phyloP scores from a whole-genome alignment of 257 asterid genomes.

The Ajuga chamaepitys region DNA sequence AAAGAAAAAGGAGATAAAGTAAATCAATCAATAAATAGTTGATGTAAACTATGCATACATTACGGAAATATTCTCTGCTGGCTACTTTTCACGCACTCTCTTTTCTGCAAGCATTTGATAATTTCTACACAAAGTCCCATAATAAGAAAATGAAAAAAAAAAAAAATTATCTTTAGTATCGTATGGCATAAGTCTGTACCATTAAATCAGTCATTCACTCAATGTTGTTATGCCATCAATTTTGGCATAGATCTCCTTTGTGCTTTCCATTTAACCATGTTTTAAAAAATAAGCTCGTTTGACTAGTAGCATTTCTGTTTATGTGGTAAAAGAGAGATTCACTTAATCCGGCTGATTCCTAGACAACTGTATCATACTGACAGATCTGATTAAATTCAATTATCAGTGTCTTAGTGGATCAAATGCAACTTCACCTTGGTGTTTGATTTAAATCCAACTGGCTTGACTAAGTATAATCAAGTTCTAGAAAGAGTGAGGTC shows the following conservation, averaged over 20 bases:
- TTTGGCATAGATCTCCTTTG: background rate
- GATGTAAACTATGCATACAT: background rate
- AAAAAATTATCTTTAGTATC: background rate
- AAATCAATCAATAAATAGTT: background rate
- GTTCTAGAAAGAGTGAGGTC: background rate
- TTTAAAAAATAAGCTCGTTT: background rate
- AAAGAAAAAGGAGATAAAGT: background rate
- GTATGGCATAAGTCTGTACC: background rate
- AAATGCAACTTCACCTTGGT: background rate
- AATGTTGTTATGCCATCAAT: background rate
- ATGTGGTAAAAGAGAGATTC: background rate
- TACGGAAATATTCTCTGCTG: background rate
- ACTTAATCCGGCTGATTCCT: background rate
- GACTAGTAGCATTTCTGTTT: background rate
- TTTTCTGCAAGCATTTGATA: background rate
- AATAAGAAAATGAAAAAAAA: too few relatives aligned
- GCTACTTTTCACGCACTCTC: background rate
- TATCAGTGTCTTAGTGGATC: background rate
- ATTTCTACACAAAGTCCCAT: background rate
- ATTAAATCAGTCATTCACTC: background rate
- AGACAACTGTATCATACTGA: background rate
- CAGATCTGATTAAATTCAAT: background rate
- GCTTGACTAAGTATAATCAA: slow-evolving; percentile 2
- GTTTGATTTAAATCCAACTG: background rate
- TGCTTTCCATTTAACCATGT: background rate